Base-by-base conservation (phyloP, 1,284 basidiomycete species). In the Ganoderma leucocontextum region DNA sequence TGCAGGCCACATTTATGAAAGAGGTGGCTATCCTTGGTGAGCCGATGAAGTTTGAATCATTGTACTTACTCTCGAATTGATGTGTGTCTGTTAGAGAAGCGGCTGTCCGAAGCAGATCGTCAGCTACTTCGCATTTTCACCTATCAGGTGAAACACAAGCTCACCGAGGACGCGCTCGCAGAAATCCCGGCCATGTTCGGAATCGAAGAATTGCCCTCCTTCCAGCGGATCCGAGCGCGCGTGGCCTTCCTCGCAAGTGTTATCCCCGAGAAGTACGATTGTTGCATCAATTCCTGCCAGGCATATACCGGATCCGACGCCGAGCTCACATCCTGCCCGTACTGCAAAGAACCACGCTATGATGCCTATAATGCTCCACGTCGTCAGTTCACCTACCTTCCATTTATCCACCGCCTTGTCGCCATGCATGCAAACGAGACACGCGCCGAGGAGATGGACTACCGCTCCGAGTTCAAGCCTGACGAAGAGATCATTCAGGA, bases 241-340 rank as follows among this genome's bases (percentile, higher is more conserved):
- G 63, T 67, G n/a, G 67, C 69, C 69, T 67, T 57, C 72, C 78
- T 81, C 61, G 70, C 79, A 12, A 73, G 74, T 0, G 77, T 80
- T 58, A 74, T 77, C 33, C 78, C 79, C 6, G 58, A 73, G 5
- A 49, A 68, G 1, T 80, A 79, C 61, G 73, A 81, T 62, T 81
- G 80, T 65, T 81, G 80, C 62, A 25, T 74, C 29, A 78, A 79
- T 58, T 80, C 77, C 4, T 82, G 80, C 57, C 70, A 71, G 57
- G 76, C 75, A 52, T 80, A 73, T 70, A 71, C 72, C 2, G 79
- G 79, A 1, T 74, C 78, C 0, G 72, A 79, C 59, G 67, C 63
- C 1, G 68, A 73, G 13, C 60, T 73, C 0, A 61, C 55, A 2
- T 4, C 25, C 0, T 81, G 80, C 59, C 74, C 73, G 4, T 78